These are phyloP conservation scores for Alternaria dauci DNA, from an alignment of 2,329 filamentous ascomycete species.

Conservation along the genomic window DNA sequence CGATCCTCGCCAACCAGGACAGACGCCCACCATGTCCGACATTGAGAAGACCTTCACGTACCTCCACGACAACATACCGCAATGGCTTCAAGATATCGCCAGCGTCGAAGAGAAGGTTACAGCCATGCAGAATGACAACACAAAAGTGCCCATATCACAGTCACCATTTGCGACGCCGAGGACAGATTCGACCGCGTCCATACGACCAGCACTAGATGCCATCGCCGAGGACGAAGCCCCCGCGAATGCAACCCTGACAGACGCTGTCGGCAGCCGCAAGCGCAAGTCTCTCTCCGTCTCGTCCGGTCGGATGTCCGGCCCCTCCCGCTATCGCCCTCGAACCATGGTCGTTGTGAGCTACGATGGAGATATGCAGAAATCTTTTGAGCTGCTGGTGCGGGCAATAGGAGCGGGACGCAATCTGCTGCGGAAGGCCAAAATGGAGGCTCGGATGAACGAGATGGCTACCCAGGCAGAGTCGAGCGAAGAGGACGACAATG, in stretches of 20 bases:
- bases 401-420: constrained; percentile 83
- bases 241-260: constrained; percentile 25
- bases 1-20: not conserved
- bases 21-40: constrained; percentile 46
- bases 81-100: constrained; percentile 49
- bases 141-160: constrained; percentile 37
- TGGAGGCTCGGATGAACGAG: constrained; percentile 75
- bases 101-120: constrained; percentile 44
- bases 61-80: constrained; percentile 49
- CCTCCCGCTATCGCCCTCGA: constrained; percentile 71
- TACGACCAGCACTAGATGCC: constrained; percentile 36
- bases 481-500: constrained; percentile 37
- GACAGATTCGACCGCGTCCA: constrained; percentile 50
- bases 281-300: constrained; percentile 55
- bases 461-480: constrained; percentile 49
- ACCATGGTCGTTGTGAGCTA: constrained; percentile 90
- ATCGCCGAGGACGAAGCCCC: constrained; percentile 31
- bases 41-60: constrained; percentile 49
- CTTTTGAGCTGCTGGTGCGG: constrained; percentile 83
- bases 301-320: constrained; percentile 52
- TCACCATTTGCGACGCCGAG: constrained; percentile 41
- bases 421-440: constrained; percentile 85
- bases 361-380: constrained; percentile 83
- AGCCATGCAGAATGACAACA: constrained; percentile 46
- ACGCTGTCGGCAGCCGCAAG: constrained; percentile 45